Evolutionary conservation across 495 filamentous ascomycete species (phyloP).

Genomic region (Hapsidospora chrysogenum): DNA sequence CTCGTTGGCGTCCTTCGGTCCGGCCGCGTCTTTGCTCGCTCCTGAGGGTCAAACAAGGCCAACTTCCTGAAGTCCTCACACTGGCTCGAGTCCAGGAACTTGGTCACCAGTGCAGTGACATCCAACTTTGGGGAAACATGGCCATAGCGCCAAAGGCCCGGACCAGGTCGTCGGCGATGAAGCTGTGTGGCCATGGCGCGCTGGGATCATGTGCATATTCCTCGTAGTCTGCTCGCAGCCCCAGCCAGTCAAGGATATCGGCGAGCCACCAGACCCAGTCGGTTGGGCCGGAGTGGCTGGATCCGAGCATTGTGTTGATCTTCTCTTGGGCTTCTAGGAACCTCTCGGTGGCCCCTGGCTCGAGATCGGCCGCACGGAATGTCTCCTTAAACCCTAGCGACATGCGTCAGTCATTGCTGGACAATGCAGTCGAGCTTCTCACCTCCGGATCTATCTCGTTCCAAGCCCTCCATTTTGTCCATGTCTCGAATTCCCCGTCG

Average conservation of each 20-base stretch:
- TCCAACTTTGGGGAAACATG: slow-evolving; percentile 21
- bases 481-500: no score
- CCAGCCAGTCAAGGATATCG: slow-evolving; percentile 18
- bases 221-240: slow-evolving; percentile 12
- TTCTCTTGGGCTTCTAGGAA: slow-evolving; percentile 17
- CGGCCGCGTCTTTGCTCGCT: slow-evolving; percentile 17
- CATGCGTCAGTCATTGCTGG: no score
- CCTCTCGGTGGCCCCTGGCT: slow-evolving; percentile 17
- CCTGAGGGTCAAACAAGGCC: slow-evolving; percentile 17
- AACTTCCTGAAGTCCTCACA: slow-evolving; percentile 17
- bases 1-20: slow-evolving; percentile 16
- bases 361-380: slow-evolving; percentile 26
- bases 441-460: slow-evolving; percentile 18
- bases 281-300: slow-evolving; percentile 4
- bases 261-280: slow-evolving; percentile 17
- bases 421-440: slow-evolving; percentile 4
- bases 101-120: slow-evolving; percentile 8
- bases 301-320: slow-evolving; percentile 11
- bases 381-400: slow-evolving; percentile 16
- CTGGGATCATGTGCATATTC: slow-evolving; percentile 7
- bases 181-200: slow-evolving; percentile 18
- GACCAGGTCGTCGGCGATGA: slow-evolving; percentile 21
- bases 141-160: slow-evolving; percentile 22
- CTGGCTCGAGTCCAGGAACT: slow-evolving; percentile 15
- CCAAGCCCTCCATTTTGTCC: slow-evolving; percentile 8